Percentiles rank a stretch among this genome's conserved stretches.
These are phyloP conservation scores for sweet orange (Citrus sinensis) DNA, from an alignment of 345 rosid species.

Conservation along the genomic window DNA sequence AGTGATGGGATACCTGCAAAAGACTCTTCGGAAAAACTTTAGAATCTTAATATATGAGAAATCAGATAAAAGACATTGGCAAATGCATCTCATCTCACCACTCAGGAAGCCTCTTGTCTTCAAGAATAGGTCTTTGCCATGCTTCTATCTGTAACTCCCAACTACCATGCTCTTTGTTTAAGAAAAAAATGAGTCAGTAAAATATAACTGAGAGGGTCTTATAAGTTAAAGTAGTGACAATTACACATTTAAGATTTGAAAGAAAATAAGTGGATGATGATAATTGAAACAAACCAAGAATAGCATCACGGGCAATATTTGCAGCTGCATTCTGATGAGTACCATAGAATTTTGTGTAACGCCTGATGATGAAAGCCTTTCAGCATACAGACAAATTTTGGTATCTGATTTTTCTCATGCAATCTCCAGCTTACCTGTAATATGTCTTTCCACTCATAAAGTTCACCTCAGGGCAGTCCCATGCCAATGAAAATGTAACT, in stretches of 20 bases:
- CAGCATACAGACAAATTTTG: slow-evolving; percentile 16
- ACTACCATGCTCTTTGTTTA: slow-evolving; percentile 51
- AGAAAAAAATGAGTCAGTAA: slow-evolving; percentile 5
- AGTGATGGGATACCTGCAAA: slow-evolving; percentile 74
- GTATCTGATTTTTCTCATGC: not conserved
- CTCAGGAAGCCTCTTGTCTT: slow-evolving; percentile 85
- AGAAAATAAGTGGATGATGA: not conserved
- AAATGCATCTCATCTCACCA: slow-evolving; percentile 46
- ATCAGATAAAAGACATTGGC: not conserved
- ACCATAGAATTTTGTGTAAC: slow-evolving; percentile 84
- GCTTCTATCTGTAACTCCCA: slow-evolving; percentile 88
- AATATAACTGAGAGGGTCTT: not conserved
- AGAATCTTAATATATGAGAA: slow-evolving; percentile 3
- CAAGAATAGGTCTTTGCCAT: slow-evolving; percentile 90
- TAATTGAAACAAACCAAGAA: slow-evolving; percentile 46
- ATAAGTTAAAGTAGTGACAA: not conserved
- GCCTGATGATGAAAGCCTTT: slow-evolving; percentile 40
- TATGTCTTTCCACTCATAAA: slow-evolving; percentile 68
- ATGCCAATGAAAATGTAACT: slow-evolving; percentile 79
- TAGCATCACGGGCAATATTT: slow-evolving; percentile 74
- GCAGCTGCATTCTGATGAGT: slow-evolving; percentile 72
- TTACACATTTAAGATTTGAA: not conserved
- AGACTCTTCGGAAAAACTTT: slow-evolving; percentile 3
- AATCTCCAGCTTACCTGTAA: slow-evolving; percentile 40
- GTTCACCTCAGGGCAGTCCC: slow-evolving; percentile 89